phyloP scores from a whole-genome alignment of 345 rosid genomes.

The Populus alba region DNA sequence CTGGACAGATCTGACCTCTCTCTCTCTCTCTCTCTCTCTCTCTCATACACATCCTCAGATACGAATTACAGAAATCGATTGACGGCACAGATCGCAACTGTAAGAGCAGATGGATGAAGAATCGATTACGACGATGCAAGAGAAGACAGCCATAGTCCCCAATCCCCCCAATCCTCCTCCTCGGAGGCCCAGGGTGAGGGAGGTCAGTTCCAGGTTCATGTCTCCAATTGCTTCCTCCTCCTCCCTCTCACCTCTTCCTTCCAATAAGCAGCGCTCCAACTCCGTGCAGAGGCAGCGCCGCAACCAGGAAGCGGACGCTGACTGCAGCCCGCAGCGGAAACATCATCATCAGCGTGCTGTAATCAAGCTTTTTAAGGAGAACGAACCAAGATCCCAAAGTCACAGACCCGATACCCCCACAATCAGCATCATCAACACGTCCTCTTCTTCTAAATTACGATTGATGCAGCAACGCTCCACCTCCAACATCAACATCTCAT shows the following conservation, averaged over 20 bases:
- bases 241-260: constrained; percentile 11
- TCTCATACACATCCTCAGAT: too few relatives aligned
- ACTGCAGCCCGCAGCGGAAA: constrained; percentile 22
- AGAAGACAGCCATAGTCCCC: background rate
- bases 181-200: constrained; percentile 75
- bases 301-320: background rate
- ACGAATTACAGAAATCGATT: background rate
- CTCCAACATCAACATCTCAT: constrained; percentile 11
- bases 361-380: constrained; percentile 35
- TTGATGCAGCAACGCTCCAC: constrained; percentile 31
- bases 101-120: background rate
- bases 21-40: too few relatives aligned
- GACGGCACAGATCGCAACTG: too few relatives aligned
- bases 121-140: background rate
- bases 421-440: background rate
- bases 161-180: constrained; percentile 40
- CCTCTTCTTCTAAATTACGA: constrained; percentile 32
- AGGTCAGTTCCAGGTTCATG: constrained; percentile 82
- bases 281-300: constrained; percentile 1
- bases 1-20: background rate
- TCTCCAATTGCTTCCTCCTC: constrained; percentile 45
- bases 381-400: constrained; percentile 11
- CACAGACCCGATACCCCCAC: constrained; percentile 36
- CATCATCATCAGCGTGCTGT: constrained; percentile 28
- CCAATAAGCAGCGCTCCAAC: constrained; percentile 9